Conservation (phyloP, 208 protist species). For the Strigomonas culicis region DNA sequence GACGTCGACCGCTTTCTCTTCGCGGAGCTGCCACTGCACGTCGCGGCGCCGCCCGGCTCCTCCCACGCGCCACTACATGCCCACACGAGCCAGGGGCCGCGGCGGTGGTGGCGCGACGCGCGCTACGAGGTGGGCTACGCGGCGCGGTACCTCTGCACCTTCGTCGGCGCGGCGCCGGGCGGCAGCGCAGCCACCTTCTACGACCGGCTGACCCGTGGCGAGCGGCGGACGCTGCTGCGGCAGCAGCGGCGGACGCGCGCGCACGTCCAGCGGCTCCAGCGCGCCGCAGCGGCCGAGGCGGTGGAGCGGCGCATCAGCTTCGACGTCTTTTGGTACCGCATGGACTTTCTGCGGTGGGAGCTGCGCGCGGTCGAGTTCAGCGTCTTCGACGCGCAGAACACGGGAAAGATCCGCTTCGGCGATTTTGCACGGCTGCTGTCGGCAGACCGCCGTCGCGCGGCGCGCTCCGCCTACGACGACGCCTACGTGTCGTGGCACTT, state of each 20-base stretch:
- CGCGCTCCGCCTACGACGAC: neutral
- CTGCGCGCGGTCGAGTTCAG: conserved; percentile 63
- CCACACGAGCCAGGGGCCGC: too few relatives aligned
- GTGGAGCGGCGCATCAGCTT: conserved; percentile 14
- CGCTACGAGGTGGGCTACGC: neutral
- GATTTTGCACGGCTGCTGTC: conserved; percentile 45
- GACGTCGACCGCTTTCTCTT: neutral
- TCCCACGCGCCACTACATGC: too few relatives aligned
- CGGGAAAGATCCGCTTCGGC: conserved; percentile 32
- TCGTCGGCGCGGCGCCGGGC: neutral
- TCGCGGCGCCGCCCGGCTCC: conserved; percentile 9
- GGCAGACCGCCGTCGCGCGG: conserved; percentile 1
- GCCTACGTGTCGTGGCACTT: conserved; percentile 45
- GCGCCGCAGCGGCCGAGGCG: neutral
- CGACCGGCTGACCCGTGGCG: neutral
- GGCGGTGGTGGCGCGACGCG: too few relatives aligned
- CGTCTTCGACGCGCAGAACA: conserved; percentile 48
- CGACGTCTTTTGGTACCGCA: conserved; percentile 37
- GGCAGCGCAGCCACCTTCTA: neutral
- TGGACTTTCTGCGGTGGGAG: conserved; percentile 59
- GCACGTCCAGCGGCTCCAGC: conserved; percentile 2
- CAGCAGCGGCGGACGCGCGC: neutral
- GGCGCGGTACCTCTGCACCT: neutral
- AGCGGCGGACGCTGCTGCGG: neutral
- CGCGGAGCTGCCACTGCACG: neutral